phyloP scores from a whole-genome alignment of 1,284 basidiomycete species.

The Leccinum angustisporum region DNA sequence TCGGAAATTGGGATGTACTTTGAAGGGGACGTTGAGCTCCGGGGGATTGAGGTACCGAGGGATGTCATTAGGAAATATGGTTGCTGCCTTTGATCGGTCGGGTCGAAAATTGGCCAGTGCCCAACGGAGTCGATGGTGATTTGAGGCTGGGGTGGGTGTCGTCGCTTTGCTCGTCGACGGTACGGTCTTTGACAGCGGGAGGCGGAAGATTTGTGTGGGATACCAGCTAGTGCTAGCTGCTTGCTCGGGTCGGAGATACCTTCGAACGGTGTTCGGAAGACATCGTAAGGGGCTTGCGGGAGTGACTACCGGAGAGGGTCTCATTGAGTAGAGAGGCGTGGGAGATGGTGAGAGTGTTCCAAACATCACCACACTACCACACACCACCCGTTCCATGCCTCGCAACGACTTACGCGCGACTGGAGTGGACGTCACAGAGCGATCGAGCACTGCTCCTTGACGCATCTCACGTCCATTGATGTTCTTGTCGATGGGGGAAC shows the following conservation, averaged over 20 bases:
- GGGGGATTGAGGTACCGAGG: not conserved
- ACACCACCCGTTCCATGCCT: not conserved
- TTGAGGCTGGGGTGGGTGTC: not conserved
- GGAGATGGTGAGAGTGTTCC: not conserved
- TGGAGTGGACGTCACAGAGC: not conserved
- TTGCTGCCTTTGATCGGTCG: not conserved
- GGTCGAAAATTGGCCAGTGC: not conserved
- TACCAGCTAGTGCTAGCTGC: not conserved
- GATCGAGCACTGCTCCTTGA: not conserved
- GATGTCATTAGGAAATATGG: conserved; percentile 1
- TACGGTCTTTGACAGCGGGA: not conserved
- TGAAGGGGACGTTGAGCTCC: not conserved
- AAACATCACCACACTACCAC: not conserved
- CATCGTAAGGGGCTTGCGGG: too few relatives aligned
- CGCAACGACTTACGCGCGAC: not conserved
- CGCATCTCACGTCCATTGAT: not conserved
- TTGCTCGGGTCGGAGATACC: not conserved
- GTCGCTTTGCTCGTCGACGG: not conserved
- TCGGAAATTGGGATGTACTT: not conserved
- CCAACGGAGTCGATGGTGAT: not conserved
- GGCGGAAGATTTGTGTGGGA: not conserved
- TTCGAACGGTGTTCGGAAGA: not conserved
- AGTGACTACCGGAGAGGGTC: too few relatives aligned
- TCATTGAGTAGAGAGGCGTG: not conserved
- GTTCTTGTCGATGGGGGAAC: not conserved